phyloP scores from a whole-genome alignment of 306 rosid genomes.

The Rosa chinensis region DNA sequence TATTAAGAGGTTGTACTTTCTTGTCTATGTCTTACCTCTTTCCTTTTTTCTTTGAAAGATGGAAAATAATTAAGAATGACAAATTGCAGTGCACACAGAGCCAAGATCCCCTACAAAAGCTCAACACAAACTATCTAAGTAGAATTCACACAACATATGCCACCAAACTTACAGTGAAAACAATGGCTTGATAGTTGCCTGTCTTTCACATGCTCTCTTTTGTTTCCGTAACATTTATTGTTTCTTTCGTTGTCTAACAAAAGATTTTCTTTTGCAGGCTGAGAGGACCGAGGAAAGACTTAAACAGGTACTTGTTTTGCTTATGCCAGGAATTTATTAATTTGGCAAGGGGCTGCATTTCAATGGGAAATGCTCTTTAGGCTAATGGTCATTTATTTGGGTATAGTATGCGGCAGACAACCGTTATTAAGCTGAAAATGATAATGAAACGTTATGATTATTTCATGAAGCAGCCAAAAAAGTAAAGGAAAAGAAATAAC shows the following conservation, averaged over 20 bases:
- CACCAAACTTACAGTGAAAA: background rate
- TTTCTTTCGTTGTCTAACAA: slow-evolving; percentile 20
- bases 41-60: background rate
- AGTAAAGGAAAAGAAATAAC: background rate
- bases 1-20: background rate
- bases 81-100: background rate
- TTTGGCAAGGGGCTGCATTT: background rate
- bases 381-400: background rate
- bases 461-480: background rate
- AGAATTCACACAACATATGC: background rate
- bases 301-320: slow-evolving; percentile 65
- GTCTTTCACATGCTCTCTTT: slow-evolving; percentile 13
- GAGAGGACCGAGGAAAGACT: slow-evolving; percentile 64
- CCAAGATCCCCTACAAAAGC: background rate
- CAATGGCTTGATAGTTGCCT: background rate
- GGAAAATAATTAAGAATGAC: background rate
- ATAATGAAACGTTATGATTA: background rate
- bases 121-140: background rate
- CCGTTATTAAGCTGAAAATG: background rate
- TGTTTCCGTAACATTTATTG: slow-evolving; percentile 7
- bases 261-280: slow-evolving; percentile 49
- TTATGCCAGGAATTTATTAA: slow-evolving; percentile 7
- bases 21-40: background rate
- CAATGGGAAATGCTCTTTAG: background rate
- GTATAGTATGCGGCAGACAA: background rate